Conservation (phyloP, 495 filamentous ascomycete species). For the Aspergillus indologenus region DNA sequence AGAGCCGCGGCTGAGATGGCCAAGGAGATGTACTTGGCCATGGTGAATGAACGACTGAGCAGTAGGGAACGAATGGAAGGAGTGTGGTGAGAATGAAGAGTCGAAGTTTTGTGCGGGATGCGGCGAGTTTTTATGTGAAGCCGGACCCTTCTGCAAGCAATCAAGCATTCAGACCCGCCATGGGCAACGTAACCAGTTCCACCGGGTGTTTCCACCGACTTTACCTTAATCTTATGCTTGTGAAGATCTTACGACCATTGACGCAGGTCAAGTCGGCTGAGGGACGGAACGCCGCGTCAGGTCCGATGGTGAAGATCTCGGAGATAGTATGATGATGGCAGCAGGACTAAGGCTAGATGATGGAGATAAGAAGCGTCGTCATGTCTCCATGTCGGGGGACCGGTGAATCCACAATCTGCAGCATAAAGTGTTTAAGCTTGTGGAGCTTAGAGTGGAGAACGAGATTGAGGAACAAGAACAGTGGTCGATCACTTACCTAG, state of each 20-base stretch:
- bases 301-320: not conserved
- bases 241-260: not conserved
- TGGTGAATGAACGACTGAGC: not conserved
- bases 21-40: slow-evolving; percentile 1
- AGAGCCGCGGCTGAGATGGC: slow-evolving; percentile 2
- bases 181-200: not conserved
- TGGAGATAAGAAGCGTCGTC: not conserved
- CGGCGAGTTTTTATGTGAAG: not conserved
- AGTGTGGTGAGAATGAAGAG: not conserved
- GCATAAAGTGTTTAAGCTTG: not conserved
- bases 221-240: not conserved
- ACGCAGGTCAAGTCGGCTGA: not conserved
- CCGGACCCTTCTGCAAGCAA: not conserved
- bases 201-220: not conserved
- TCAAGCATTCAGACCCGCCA: not conserved
- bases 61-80: not conserved
- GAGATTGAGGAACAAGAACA: not conserved
- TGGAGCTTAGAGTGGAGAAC: not conserved
- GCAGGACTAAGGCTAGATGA: not conserved
- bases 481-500: not conserved
- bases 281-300: not conserved
- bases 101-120: not conserved
- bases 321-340: not conserved
- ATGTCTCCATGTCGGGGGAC: not conserved
- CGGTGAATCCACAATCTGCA: not conserved